These are phyloP conservation scores for Cairneyella variabilis DNA, from an alignment of 495 filamentous ascomycete genomes.

Conservation along the genomic window DNA sequence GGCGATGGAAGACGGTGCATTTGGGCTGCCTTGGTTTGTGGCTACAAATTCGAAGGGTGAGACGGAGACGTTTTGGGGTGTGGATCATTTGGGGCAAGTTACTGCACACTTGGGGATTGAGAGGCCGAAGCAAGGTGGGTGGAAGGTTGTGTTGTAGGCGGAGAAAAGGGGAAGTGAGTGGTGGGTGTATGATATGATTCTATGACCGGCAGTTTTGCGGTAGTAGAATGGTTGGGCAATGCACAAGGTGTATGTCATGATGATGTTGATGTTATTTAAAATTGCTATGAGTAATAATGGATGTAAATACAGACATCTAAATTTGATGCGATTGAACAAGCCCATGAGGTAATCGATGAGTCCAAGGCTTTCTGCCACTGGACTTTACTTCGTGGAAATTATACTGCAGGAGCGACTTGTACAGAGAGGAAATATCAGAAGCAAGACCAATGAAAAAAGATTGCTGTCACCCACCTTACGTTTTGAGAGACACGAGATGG, in stretches of 20 bases:
- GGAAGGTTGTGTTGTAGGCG: constrained; percentile 46
- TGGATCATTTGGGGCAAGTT: constrained; percentile 67
- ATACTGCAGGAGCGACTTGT: no score
- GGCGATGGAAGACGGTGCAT: constrained; percentile 58
- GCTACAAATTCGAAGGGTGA: constrained; percentile 56
- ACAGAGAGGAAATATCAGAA: no score
- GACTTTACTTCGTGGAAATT: no score
- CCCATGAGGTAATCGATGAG: no score
- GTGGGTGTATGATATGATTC: no score
- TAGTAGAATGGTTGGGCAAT: neutral
- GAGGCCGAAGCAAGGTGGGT: constrained; percentile 34
- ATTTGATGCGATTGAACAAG: no score
- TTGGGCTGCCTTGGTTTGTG: constrained; percentile 70
- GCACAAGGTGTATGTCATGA: neutral
- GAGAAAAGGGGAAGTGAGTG: no score
- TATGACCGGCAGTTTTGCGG: neutral
- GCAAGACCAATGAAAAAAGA: no score
- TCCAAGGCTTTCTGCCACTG: no score
- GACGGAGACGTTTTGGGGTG: constrained; percentile 64
- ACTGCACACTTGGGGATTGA: constrained; percentile 56
- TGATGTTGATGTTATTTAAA: neutral
- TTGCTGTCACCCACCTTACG: no score
- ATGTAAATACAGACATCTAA: no score
- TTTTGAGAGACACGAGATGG: no score
- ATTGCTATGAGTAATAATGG: neutral